Base-by-base conservation (phyloP, 2,329 filamentous ascomycete genomes). In the Bipolaris victoriae region DNA sequence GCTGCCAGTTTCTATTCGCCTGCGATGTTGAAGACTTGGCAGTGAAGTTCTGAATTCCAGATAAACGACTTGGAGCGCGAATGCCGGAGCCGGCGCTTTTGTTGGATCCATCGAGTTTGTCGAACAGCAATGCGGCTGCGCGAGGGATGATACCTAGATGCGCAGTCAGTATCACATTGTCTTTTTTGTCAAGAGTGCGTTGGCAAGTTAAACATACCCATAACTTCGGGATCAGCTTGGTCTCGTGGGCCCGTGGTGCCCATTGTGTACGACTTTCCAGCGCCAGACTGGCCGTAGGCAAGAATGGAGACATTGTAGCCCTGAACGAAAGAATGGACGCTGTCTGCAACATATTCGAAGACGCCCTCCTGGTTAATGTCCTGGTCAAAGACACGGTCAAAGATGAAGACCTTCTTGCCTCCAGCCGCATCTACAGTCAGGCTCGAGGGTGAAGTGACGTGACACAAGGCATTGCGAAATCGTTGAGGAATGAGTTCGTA, bases 221-320 rank as follows among this genome's bases (percentile, higher is more conserved):
- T 95, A 29, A 86, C 77, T 7, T 89, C 84, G 29, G 82, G 64
- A 68, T 94, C 84, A 24, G 81, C 83, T 71, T 96, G 90, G 70
- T 97, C 93, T 20, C 77, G 77, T 1, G 93, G 91, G 4, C 92
- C 92, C 0, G 94, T 92, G 0, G 95, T 99, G 55, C 95, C 95
- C 95, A 99, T 99, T 0, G 95, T 99, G 75, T 96, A 98, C 2
- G 94, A 98, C 80, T 99, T 99, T 67, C 95, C 95, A 10, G 95
- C 92, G 55, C 95, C 95, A 26, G 95, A 99, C 81, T 99, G 95
- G 65, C 95, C 95, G 72, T 99, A 99, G 46, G 95, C 95, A 68
- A 99, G 82, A 48, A 99, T 87, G 3, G 95, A 99, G 57, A 99
- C 95, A 86, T 99, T 99, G 84, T 98, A 99, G 52, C 95, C 95